These are phyloP conservation scores for Chlorella sp. DNA, from an alignment of 139 green algal genomes.

Conservation along the genomic window DNA sequence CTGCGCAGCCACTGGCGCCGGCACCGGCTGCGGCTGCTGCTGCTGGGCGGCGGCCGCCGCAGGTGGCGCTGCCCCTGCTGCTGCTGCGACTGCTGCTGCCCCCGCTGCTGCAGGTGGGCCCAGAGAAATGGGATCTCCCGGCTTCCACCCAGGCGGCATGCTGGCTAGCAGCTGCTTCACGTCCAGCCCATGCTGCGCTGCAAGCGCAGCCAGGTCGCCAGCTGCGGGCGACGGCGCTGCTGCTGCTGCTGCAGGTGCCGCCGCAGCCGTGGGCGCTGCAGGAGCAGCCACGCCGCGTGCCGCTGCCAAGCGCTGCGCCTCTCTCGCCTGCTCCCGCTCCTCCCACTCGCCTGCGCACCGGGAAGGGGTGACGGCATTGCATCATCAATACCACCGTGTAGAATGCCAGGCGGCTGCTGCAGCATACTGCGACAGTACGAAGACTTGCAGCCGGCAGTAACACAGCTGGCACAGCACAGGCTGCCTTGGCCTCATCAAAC, in stretches of 20 bases:
- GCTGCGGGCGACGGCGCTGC: background rate
- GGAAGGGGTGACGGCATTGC: background rate
- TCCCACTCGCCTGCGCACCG: slow-evolving; percentile 17
- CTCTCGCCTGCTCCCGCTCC: background rate
- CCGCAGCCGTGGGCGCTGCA: background rate
- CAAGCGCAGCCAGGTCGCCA: background rate
- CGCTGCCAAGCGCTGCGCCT: background rate
- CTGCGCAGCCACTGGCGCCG: background rate
- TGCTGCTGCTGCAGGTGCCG: background rate
- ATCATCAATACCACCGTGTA: no score
- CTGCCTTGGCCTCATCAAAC: no score
- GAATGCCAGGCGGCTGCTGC: no score
- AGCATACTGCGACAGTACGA: background rate
- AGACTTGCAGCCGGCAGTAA: background rate
- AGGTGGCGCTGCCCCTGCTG: background rate
- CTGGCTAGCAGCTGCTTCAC: slow-evolving; percentile 28
- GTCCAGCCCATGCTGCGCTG: background rate
- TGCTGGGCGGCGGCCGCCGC: background rate
- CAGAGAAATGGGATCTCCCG: slow-evolving; percentile 51
- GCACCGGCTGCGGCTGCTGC: background rate
- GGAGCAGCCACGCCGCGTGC: background rate
- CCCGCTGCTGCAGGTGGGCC: background rate
- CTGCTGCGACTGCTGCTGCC: background rate
- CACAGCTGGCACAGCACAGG: no score
- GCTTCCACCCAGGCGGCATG: slow-evolving; percentile 62